phyloP scores from a whole-genome alignment of 2,329 filamentous ascomycete genomes.

The Alternaria angustiovoidea region DNA sequence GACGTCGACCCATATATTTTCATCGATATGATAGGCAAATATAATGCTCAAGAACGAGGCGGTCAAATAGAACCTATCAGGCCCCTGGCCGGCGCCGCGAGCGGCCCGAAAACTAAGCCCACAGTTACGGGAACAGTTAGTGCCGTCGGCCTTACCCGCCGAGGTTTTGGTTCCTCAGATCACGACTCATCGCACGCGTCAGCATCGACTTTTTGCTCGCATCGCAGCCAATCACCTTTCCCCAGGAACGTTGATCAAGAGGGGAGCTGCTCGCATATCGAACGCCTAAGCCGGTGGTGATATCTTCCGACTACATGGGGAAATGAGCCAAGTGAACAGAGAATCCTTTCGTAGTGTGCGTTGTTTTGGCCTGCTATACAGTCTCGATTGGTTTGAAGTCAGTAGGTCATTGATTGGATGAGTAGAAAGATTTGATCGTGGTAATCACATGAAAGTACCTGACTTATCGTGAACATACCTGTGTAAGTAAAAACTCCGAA shows the following conservation, averaged over 20 bases:
- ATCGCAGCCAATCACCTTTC: neutral
- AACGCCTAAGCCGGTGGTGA: neutral
- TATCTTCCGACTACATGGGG: neutral
- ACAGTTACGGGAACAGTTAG: slow-evolving; percentile 4
- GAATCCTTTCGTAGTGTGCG: neutral
- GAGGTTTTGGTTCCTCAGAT: neutral
- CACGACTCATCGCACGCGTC: slow-evolving; percentile 5
- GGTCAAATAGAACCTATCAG: slow-evolving; percentile 2
- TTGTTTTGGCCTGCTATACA: neutral
- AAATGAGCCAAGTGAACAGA: neutral
- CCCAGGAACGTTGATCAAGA: neutral
- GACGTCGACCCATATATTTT: neutral
- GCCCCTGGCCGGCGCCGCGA: neutral
- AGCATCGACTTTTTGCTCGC: slow-evolving; percentile 1
- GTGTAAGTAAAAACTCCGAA: neutral
- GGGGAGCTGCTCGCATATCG: neutral
- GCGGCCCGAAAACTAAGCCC: slow-evolving; percentile 4
- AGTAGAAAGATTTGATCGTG: neutral
- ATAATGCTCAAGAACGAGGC: neutral
- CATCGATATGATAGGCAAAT: neutral
- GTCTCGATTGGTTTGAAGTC: neutral
- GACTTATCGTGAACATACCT: neutral
- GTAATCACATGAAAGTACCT: neutral
- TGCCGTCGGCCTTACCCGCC: slow-evolving; percentile 6
- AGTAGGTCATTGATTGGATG: neutral